Base-by-base conservation (phyloP, 2,329 filamentous ascomycete species). In the Neonectria punicea region DNA sequence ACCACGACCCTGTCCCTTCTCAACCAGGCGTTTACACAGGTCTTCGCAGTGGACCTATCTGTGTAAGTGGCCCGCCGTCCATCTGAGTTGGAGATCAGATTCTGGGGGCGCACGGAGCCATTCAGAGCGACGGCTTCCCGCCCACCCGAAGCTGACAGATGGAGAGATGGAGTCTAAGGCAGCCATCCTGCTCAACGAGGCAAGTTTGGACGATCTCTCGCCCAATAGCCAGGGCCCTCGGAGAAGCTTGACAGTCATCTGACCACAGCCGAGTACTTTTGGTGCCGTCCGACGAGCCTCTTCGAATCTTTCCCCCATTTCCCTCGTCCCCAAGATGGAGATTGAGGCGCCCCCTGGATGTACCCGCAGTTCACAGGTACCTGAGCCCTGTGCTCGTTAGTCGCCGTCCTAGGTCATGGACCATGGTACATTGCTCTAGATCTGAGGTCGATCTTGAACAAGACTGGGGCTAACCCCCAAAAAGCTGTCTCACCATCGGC, bases 391-490 rank as follows among this genome's bases (percentile, higher is more conserved):
- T 53, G 16, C 41, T 53, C 32, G 47, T 30, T 51, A 30, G 49
- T 43, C 44, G 58, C 28, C 32, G 64, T 36, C 53, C 50, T 32
- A 43, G 39, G 39, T 20, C 46, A 60, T 28, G 54, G 63, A 49
- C 61, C 36, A 49, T 28, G 47, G 39, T 32, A 55, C 56, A 55
- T 28, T 36, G 41, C 54, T 50, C 57, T 53, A 69, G 65, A 70
- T 68, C 57, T 67, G 56, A 66, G 53, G 58, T 53, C 56, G 53
- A 71, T 71, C 61, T 67, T 66, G 67, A 62, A 65, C 58, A 55
- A 53, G 50, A 58, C 50, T 46, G 51, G 63, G 18, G 49, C 54
- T 65, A 67, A 65, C 61, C 68, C 61, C 57, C 61, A 59, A 68
- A 59, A 63, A 30, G 44, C 43, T 54, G 51, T 62, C 69, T 66